These are phyloP conservation scores for Podila epigama DNA, from an alignment of 192 early-diverging fungal species.

Conservation along the genomic window DNA sequence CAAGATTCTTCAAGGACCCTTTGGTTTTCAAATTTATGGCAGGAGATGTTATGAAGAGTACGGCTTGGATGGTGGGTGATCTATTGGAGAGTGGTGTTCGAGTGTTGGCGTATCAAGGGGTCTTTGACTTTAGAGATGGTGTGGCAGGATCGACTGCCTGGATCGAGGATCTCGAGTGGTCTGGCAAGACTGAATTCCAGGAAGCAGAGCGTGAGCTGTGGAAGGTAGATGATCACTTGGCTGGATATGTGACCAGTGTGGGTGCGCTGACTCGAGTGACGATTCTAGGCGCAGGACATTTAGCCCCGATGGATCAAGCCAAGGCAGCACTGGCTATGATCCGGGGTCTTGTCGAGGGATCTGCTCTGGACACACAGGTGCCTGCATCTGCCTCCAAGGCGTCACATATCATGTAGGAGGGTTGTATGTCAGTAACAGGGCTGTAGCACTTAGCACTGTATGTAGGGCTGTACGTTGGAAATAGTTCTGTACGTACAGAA, in stretches of 20 bases:
- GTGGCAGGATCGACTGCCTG: slow-evolving; percentile 69
- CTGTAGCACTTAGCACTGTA: too few species aligned
- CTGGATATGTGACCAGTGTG: slow-evolving; percentile 67
- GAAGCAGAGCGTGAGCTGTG: slow-evolving; percentile 58
- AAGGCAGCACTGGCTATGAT: slow-evolving; percentile 51
- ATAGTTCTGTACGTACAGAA: too few species aligned
- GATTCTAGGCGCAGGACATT: slow-evolving; percentile 77
- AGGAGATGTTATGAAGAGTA: slow-evolving; percentile 73
- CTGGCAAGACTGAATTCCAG: slow-evolving; percentile 53
- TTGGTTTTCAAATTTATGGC: slow-evolving; percentile 14
- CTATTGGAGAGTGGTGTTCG: slow-evolving; percentile 61
- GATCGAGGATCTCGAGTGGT: slow-evolving; percentile 69
- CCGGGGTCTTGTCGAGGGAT: slow-evolving; percentile 46
- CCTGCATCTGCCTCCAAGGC: too few species aligned
- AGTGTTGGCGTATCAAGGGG: slow-evolving; percentile 76
- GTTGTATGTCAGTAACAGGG: too few species aligned
- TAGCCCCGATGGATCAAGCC: slow-evolving; percentile 75
- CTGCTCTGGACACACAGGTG: neutral
- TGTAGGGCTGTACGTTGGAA: too few species aligned
- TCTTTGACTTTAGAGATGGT: slow-evolving; percentile 88
- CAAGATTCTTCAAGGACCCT: slow-evolving; percentile 19
- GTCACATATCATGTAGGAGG: too few species aligned
- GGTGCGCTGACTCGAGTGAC: slow-evolving; percentile 62
- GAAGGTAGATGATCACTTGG: slow-evolving; percentile 47
- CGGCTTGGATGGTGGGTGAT: slow-evolving; percentile 59